Evolutionary conservation across 441 rosid species (phyloP), one percentile per base, ranked within the genome.

Genomic region (Viola pubescens): DNA sequence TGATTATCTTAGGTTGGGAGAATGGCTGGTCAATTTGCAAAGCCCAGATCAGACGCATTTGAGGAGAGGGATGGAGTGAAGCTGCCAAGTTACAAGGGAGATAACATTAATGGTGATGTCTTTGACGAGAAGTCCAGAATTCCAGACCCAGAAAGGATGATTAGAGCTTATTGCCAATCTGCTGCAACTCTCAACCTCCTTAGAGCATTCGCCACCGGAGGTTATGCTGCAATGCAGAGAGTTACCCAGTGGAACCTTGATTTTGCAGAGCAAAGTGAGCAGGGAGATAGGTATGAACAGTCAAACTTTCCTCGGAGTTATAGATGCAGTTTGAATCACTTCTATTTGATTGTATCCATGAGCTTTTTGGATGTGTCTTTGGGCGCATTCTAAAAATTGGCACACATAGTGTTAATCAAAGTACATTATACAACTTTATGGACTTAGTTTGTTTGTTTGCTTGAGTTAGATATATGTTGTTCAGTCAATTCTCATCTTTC

Each of bases 21-120:
- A 77, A 89, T 89, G 96, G 96, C 96, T 4, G 96, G 96, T 59
- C 96, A 89, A 70, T 89, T 89, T 63, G 91, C 97, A 1, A 89
- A 89, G 75, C 97, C 97, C 4, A 82, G 97, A 73, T 77, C 85
- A 37, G 85, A 74, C 34, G 64, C 82, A 6, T 66, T 72, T 13
- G 97, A 89, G 77, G 91, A 71, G 76, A 82, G 70, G 65, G 63
- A 89, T 73, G 97, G 97, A 54, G 83, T 81, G 61, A 78, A 85
- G 67, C 65, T 87, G 55, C 95, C 92, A 2, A 81, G 83, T 67
- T 89, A 89, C 84, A 83, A 81, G 59, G 97, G 97, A 43, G 97
- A 89, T 75, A 89, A 82, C 62, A 76, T 89, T 43, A 89, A 89
- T 51, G 95, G 92, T 37, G 92, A 85, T 62, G 62, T 78, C 66